phyloP scores from a whole-genome alignment of 2,329 filamentous ascomycete species.

The Botrytis aclada region DNA sequence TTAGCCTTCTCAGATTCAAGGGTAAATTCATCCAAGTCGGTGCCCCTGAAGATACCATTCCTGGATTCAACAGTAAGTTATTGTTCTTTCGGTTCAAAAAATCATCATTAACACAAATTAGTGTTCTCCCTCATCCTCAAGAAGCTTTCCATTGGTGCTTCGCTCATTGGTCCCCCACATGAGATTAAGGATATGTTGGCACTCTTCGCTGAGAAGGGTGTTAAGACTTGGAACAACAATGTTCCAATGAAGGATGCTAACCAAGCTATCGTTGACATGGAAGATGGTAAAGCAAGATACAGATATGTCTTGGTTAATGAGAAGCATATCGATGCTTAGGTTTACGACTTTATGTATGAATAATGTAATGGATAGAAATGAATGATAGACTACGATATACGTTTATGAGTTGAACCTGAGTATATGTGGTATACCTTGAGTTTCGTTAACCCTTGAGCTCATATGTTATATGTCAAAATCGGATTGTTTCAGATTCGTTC shows the following conservation, averaged over 20 bases:
- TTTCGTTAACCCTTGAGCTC: neutral
- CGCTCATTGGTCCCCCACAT: constrained; percentile 40
- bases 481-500: too few relatives aligned
- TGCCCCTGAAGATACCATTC: constrained; percentile 58
- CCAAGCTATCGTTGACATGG: constrained; percentile 54
- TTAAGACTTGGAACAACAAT: constrained; percentile 56
- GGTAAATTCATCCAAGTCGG: constrained; percentile 65
- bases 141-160: constrained; percentile 47
- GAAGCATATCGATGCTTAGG: constrained; percentile 24
- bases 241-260: constrained; percentile 58
- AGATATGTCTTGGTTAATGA: constrained; percentile 49
- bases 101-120: neutral
- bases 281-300: constrained; percentile 52
- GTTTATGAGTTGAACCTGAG: neutral
- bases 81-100: neutral
- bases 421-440: neutral
- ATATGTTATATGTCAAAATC: too few relatives aligned
- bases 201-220: constrained; percentile 55
- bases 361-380: neutral
- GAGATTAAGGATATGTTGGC: constrained; percentile 61
- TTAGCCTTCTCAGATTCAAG: constrained; percentile 55
- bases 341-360: neutral
- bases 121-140: constrained; percentile 56
- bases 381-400: neutral
- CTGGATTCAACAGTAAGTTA: constrained; percentile 45